A percentile compares a stretch with the other conserved stretches of the same genome.
Evolutionary conservation across 1,284 basidiomycete species (phyloP).

Genomic region (Ustilago crameri): DNA sequence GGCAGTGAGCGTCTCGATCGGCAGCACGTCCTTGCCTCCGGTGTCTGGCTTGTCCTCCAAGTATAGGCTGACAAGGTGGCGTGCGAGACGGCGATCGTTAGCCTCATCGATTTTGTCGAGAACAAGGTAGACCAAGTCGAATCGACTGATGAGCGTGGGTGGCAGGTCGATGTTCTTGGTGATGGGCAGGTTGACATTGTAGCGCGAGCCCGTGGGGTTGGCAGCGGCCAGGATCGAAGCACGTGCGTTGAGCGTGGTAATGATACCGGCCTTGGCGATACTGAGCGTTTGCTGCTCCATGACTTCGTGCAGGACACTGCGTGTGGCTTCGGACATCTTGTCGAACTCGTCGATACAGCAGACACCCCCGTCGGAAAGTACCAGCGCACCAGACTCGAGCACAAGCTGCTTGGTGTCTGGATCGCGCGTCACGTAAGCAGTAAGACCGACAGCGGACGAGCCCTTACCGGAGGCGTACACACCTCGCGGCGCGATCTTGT

Average conservation of each 20-base stretch:
- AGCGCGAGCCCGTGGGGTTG: conserved; percentile 95
- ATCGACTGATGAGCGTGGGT: conserved; percentile 95
- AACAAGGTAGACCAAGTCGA: conserved; percentile 97
- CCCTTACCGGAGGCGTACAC: conserved; percentile 89
- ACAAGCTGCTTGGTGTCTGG: conserved; percentile 98
- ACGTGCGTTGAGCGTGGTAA: conserved; percentile 95
- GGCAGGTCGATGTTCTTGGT: conserved; percentile 78
- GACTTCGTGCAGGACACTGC: conserved; percentile 97
- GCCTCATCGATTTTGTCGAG: conserved; percentile 89
- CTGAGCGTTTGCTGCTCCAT: conserved; percentile 99
- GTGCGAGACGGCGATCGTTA: conserved; percentile 87
- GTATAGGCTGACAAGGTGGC: conserved; percentile 92
- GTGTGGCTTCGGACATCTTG: conserved; percentile 97
- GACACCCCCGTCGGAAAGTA: conserved; percentile 95
- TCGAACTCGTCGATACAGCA: conserved; percentile 99
- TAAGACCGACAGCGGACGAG: conserved; percentile 96
- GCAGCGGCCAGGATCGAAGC: conserved; percentile 97
- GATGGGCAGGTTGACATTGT: conserved; percentile 88
- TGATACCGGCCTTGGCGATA: conserved; percentile 99
- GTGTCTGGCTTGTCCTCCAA: conserved; percentile 86
- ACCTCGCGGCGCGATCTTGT: conserved; percentile 96
- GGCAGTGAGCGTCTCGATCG: conserved; percentile 86
- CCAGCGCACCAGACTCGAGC: conserved; percentile 94
- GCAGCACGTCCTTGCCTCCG: conserved; percentile 79
- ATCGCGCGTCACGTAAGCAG: conserved; percentile 96